These are phyloP conservation scores for Verticillium zaregamsianum DNA, from an alignment of 2,329 filamentous ascomycete species.

Conservation along the genomic window DNA sequence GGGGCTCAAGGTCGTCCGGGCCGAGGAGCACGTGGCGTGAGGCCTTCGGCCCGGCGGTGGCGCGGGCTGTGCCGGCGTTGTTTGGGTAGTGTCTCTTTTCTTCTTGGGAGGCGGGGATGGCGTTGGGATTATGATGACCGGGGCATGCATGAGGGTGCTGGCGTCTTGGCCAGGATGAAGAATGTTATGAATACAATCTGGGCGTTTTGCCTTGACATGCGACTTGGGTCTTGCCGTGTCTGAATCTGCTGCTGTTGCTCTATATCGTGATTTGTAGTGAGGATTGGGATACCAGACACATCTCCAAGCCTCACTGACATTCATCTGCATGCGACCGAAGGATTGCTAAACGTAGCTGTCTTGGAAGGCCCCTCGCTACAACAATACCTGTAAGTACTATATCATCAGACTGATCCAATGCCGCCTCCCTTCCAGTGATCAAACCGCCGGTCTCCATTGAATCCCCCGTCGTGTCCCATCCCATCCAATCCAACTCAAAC, in stretches of 20 bases:
- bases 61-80: not conserved
- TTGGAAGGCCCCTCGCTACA: too few relatives aligned
- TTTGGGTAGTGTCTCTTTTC: not conserved
- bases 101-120: not conserved
- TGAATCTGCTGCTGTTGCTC: too few relatives aligned
- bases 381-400: too few relatives aligned
- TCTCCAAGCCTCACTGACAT: too few relatives aligned
- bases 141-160: not conserved
- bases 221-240: too few relatives aligned
- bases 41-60: not conserved
- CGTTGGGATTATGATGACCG: not conserved
- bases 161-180: not conserved
- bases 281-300: too few relatives aligned
- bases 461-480: not conserved
- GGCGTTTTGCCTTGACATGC: not conserved
- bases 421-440: too few relatives aligned
- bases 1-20: conserved; percentile 34
- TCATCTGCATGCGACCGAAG: too few relatives aligned
- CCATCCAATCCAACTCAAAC: not conserved
- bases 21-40: conserved; percentile 20
- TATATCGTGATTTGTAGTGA: too few relatives aligned
- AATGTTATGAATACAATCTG: not conserved
- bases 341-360: too few relatives aligned
- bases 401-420: too few relatives aligned
- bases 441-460: not conserved